Base-by-base conservation (phyloP, 345 rosid species). In the Acer yangbiense region DNA sequence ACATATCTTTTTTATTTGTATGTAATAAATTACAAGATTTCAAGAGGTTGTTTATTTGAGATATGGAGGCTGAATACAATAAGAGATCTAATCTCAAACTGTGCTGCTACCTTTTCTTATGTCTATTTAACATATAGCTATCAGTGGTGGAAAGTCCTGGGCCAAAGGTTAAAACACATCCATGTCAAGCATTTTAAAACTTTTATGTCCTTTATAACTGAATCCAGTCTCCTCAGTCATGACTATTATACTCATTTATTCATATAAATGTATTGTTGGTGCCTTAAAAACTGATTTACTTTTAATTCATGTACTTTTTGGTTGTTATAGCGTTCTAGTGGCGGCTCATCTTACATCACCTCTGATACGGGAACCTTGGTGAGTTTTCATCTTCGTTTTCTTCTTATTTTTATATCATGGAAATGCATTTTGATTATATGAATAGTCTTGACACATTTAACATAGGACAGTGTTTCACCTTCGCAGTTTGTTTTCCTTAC, bases 401-500 rank as follows among this genome's bases (percentile, higher is more conserved):
- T 46, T 70, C 44, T 58, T 20, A 72, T 10, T 72, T 43, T 41
- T 72, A 9, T 60, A 35, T 2, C 57, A 65, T 65, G 17, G n/a
- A 3, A 68, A 55, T 76, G 60, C 64, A 70, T 74, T 12, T 64
- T 79, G 54, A 55, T 64, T 58, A 23, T 69, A 54, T 81, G 17
- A 48, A 65, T 78, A n/a, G 18, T 69, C 14, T 41, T 20, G 17
- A 68, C 32, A 1, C 12, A 69, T 60, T 17, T 43, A 14, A 13
- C 16, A 25, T 65, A 23, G 72, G 17, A 35, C 12, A 6, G 25
- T 72, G 18, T 72, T 55, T 58, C 14, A 46, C 12, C 52, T 77
- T 77, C 76, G 74, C 90, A 96, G 99, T 96, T 94, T 82, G 87
- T 92, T 70, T 95, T 94, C 90, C 90, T 92, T 90, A 95, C 98